Base-by-base conservation (phyloP, 768 basidiomycete genomes). In the Xerocomus spinulosus region DNA sequence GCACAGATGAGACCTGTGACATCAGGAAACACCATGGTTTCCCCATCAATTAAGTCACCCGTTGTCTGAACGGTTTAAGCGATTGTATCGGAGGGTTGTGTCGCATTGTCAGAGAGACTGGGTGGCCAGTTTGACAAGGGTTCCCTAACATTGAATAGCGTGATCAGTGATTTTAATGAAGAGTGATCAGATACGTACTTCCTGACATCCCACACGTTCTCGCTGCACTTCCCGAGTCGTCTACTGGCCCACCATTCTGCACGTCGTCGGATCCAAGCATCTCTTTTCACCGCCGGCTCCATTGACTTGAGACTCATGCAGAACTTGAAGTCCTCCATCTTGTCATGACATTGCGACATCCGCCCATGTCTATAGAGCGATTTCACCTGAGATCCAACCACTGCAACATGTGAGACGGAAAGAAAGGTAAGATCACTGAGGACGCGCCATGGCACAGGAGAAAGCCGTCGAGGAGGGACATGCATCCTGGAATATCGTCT, bases 231-330 rank as follows among this genome's bases (percentile, higher is more conserved):
- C 17, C 69, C 75, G 9, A 88, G 61, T 44, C 95, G 72, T 44
- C 87, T 71, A 28, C 74, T 70, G 5, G 94, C 92, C 95, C 93
- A 96, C 92, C 93, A 94, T 63, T 94, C 91, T 2, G 95, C 95
- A 45, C 89, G 75, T 15, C 87, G 75, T 41, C 73, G 76, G 48
- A 98, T 82, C 94, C 93, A 99, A 4, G 81, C 80, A 42, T 90
- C 81, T 25, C 87, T 76, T 61, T 81, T 80, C 58, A 83, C 79
- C 47, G 93, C 92, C 14, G 83, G 81, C 44, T 85, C 77, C 67
- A 89, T 71, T 12, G 79, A 74, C 68, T 92, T 95, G 51, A 87
- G 70, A 51, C 82, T 85, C 73, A 95, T 72, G 69, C 95, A 99
- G 68, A 89, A 95, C 68, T 96, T 96, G 77, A 95, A 94, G 58